Evolutionary conservation across 495 filamentous ascomycete genomes (phyloP).

Genomic region (Hypoxylon rickii): DNA sequence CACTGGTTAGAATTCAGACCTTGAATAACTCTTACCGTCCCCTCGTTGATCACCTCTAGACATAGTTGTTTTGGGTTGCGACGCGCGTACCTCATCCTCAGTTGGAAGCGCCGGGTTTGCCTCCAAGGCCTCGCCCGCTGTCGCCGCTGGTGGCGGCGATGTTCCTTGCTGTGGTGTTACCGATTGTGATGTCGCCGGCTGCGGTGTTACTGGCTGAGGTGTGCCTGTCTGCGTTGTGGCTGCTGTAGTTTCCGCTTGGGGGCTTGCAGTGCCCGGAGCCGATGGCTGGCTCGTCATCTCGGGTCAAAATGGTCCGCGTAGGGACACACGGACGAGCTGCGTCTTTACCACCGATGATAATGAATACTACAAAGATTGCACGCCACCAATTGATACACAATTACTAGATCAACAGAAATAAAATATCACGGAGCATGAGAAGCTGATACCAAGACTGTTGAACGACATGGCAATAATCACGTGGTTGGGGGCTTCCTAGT

Average conservation of each 20-base stretch:
- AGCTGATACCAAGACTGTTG: no score
- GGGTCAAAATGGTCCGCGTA: background rate
- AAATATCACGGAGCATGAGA: no score
- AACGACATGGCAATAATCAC: no score
- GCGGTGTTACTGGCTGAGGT: background rate
- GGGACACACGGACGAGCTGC: background rate
- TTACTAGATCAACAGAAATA: no score
- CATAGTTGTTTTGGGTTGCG: background rate
- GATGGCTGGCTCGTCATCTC: background rate
- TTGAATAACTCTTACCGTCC: background rate
- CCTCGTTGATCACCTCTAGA: background rate
- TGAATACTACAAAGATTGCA: no score
- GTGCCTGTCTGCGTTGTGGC: no score
- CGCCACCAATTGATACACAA: no score
- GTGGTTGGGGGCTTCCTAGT: background rate
- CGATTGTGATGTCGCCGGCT: background rate
- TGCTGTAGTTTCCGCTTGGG: no score
- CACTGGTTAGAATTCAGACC: background rate
- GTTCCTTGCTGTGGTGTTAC: background rate
- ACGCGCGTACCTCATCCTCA: background rate
- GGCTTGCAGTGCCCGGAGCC: background rate
- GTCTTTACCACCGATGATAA: no score
- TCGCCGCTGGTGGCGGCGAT: background rate
- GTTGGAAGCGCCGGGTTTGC: background rate
- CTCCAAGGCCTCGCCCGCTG: background rate